Evolutionary conservation across 208 protist species (phyloP), one percentile per base, ranked within the genome.

Genomic region (Crithidia thermophila): DNA sequence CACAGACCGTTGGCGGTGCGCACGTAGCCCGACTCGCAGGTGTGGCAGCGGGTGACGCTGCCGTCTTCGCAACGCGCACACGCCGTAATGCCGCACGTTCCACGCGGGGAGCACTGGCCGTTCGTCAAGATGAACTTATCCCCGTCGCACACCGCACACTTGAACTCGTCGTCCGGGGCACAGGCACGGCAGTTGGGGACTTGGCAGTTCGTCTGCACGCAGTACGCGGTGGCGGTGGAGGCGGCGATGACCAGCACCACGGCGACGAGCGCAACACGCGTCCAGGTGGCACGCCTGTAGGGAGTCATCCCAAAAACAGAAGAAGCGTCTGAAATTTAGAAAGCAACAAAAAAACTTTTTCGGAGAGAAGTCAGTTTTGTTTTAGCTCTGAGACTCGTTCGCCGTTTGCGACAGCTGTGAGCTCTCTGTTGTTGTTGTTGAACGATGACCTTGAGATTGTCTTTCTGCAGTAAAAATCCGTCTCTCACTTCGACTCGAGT

Each of bases 161-260:
- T 47, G 30, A 60, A 69, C 21, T 58, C 52, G 51, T 56, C 52
- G 25, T 49, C 18, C 2, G 63, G 8, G 6, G 63, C 3, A n/a
- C 63, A 69, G n/a, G 27, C 20, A 14, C 1, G 40, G 37, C 63
- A 69, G 63, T 69, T 69, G 20, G 63, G 63, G 42, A 69, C 63
- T 20, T 69, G 49, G 25, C 63, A 69, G 7, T 18, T 16, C 0
- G 52, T 13, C 27, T 46, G n/a, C 47, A 18, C 23, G 21, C 20
- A 11, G 10, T 52, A 16, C 39, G 39, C 39, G 10, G 39, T 16
- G 16, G 39, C 39, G 39, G 39, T 10, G 10, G 16, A 10, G 5
- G 45, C 47, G 9, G 23, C 8, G 20, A 3, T 2, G 3, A 33
- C 31, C 6, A 6, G 27, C 14, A 56, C 39, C 3, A 34, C 16